A percentile compares a stretch with the other conserved stretches of the same genome.
Evolutionary conservation across 2,329 filamentous ascomycete genomes (phyloP).

Genomic region (Botryosphaeria dothidea): DNA sequence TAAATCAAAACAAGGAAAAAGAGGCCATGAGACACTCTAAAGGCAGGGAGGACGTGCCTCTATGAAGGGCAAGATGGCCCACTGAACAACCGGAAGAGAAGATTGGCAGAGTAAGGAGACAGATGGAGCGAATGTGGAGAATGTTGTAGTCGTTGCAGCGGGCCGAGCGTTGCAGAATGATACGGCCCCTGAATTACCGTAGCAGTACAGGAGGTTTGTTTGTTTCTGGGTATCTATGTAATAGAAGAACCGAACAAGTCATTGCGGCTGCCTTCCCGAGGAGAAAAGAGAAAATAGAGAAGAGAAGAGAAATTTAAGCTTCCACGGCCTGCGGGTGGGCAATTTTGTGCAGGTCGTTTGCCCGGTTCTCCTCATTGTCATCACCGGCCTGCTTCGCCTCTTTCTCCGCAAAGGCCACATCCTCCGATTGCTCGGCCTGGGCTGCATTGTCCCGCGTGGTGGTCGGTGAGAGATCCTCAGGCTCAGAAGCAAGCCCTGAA

Average conservation of each 20-base stretch:
- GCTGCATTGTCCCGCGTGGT: not conserved
- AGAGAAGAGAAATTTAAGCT: conserved; percentile 2
- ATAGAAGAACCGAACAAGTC: conserved; percentile 15
- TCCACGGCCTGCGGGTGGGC: conserved; percentile 12
- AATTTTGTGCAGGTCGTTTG: not conserved
- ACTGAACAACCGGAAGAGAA: not conserved
- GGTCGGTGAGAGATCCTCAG: conserved; percentile 14
- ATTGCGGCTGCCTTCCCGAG: not conserved
- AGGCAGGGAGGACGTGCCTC: not conserved
- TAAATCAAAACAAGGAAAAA: not conserved
- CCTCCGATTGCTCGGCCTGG: not conserved
- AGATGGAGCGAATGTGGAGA: not conserved
- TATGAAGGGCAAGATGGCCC: not conserved
- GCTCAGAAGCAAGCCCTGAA: conserved; percentile 11
- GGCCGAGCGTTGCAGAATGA: conserved; percentile 1
- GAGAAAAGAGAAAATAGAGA: conserved; percentile 4
- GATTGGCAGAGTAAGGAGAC: conserved; percentile 1
- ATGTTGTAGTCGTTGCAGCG: not conserved
- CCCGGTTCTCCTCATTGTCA: not conserved
- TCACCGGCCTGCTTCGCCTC: not conserved
- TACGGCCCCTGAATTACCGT: conserved; percentile 13
- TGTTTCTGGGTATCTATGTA: conserved; percentile 19
- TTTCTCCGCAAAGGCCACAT: not conserved
- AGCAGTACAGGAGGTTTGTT: conserved; percentile 10
- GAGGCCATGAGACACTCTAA: not conserved